A percentile compares a stretch with the other conserved stretches of the same genome.
Evolutionary conservation across 2,329 filamentous ascomycete genomes (phyloP).

Genomic region (Talaromyces rugulosus): DNA sequence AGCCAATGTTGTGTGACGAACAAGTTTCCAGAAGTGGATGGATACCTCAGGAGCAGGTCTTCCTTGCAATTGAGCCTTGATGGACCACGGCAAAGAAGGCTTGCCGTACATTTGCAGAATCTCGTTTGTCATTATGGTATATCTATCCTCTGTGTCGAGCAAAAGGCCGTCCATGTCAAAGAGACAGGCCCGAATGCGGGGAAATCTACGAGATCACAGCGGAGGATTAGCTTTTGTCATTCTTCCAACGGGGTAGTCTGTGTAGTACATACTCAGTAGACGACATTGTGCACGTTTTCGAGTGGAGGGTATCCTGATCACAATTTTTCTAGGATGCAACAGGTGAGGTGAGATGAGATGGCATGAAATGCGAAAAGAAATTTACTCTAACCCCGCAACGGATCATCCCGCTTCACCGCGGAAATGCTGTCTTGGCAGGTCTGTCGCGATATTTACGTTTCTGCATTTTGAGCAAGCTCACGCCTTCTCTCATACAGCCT

Average conservation of each 20-base stretch:
- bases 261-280: conserved; percentile 8
- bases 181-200: conserved; percentile 80
- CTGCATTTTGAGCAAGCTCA: neutral
- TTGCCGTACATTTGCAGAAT: conserved; percentile 72
- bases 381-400: neutral
- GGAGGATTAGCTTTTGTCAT: neutral
- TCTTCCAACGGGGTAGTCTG: neutral
- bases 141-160: conserved; percentile 87
- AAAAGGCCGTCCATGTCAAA: conserved; percentile 99
- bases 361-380: neutral
- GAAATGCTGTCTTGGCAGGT: neutral
- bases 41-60: conserved; percentile 54
- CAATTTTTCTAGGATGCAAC: neutral
- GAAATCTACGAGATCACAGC: conserved; percentile 48
- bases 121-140: conserved; percentile 77
- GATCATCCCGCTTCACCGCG: neutral
- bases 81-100: conserved; percentile 78
- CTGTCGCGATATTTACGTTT: neutral
- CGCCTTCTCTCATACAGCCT: neutral
- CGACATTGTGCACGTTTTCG: neutral
- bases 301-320: neutral
- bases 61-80: conserved; percentile 84
- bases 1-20: conserved; percentile 5
- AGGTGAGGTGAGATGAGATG: neutral
- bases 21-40: neutral